Evolutionary conservation across 352 stramenopile species (phyloP), one percentile per base, ranked within the genome.

Genomic region (Globisporangium echinulatum): DNA sequence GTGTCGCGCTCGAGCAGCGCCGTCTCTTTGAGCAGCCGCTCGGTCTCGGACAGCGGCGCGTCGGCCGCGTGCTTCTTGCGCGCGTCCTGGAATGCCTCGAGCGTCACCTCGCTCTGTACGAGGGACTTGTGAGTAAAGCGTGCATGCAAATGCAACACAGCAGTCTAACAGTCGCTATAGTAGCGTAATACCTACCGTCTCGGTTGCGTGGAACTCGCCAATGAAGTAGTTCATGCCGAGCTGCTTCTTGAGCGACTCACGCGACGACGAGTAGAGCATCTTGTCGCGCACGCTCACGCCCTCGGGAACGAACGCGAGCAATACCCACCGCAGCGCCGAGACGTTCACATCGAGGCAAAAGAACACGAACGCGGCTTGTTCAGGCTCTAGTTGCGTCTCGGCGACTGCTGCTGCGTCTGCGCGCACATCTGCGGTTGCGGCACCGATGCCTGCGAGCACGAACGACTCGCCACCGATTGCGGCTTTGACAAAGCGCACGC

Each of bases 201-300:
- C 81, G 3, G 85, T 97, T 13, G 86, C 87, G 64, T 95, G 85
- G 60, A 96, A 93, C 57, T 97, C 88, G 59, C 84, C 87, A 7
- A 88, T 73, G 69, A 97, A 97, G 70, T 96, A 96, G 56, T 92
- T 92, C n/a, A 89, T 64, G 11, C 88, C 88, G 54, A 97, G 77
- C 56, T 94, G 84, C 63, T 94, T 92, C 70, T 95, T 94, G 49
- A 97, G 71, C 73, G 87, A 94, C 39, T 96, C 85, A 48, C 88
- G 84, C 53, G 88, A 93, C 49, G 86, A 96, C 63, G 88, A 96
- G 74, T 96, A 97, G 37, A 97, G 72, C 88, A 97, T 97, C 64
- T 92, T 92, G 63, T 96, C 87, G 36, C 87, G 81, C 54, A 94
- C 88, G 47, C 70, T 87, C 50, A 87, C 80, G 36, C 57, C 61